Percentiles rank a stretch among this genome's conserved stretches.
These are phyloP conservation scores for Babjeviella inositovora DNA, from an alignment of 805 yeast genomes.

Conservation along the genomic window DNA sequence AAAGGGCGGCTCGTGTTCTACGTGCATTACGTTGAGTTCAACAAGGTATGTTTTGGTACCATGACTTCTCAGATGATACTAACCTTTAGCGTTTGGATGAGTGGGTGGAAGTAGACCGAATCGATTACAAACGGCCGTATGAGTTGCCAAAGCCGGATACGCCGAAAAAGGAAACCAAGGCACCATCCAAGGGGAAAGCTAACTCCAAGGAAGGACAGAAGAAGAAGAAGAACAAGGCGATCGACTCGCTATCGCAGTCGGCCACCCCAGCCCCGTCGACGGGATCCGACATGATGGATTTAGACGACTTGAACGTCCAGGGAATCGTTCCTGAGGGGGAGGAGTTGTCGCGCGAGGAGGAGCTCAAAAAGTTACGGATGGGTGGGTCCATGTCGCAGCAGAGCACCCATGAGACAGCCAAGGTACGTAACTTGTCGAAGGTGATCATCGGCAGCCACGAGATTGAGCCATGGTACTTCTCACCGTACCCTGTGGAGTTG, in stretches of 20 bases:
- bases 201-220: slow-evolving; percentile 9
- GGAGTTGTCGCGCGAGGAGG: slow-evolving; percentile 76
- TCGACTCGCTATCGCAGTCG: slow-evolving; percentile 4
- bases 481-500: slow-evolving; percentile 90
- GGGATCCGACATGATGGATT: slow-evolving; percentile 38
- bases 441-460: slow-evolving; percentile 80
- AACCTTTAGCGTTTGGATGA: slow-evolving; percentile 64
- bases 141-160: slow-evolving; percentile 50
- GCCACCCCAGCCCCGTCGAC: slow-evolving; percentile 5
- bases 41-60: slow-evolving; percentile 24
- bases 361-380: slow-evolving; percentile 79
- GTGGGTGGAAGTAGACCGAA: slow-evolving; percentile 66
- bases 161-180: slow-evolving; percentile 20
- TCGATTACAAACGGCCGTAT: slow-evolving; percentile 58
- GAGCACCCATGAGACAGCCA: slow-evolving; percentile 66
- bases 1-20: slow-evolving; percentile 72
- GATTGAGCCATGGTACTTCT: slow-evolving; percentile 97
- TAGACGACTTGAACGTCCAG: slow-evolving; percentile 75
- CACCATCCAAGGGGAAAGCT: slow-evolving; percentile 14
- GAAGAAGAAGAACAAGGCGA: slow-evolving; percentile 19
- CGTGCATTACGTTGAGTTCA: slow-evolving; percentile 89
- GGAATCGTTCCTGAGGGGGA: slow-evolving; percentile 51
- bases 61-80: slow-evolving; percentile 1
- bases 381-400: slow-evolving; percentile 96
- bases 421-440: slow-evolving; percentile 69